Evolutionary conservation across 164 flowering plant species (phyloP).

Genomic region (Cinnamomum micranthum): DNA sequence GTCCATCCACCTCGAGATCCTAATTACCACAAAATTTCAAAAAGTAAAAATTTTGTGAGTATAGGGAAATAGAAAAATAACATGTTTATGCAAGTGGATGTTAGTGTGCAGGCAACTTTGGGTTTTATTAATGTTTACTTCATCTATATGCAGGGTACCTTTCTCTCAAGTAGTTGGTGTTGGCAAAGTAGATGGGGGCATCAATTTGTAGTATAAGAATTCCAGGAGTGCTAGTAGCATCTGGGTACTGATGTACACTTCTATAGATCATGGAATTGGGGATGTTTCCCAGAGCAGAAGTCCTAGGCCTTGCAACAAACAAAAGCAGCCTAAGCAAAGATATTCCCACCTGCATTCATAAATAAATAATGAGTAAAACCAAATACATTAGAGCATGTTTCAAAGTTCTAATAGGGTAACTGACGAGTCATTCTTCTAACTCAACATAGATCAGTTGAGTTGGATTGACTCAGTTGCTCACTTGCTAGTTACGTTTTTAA

Average conservation of each 20-base stretch:
- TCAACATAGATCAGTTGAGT: too few species aligned
- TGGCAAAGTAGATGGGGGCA: slow-evolving; percentile 71
- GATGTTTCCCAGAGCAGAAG: slow-evolving; percentile 47
- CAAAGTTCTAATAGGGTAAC: too few species aligned
- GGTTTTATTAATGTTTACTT: too few species aligned
- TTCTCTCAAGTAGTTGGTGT: slow-evolving; percentile 63
- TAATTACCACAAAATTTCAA: background rate
- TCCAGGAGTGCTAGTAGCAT: slow-evolving; percentile 47
- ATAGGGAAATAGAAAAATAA: too few species aligned
- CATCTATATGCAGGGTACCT: slow-evolving; percentile 32
- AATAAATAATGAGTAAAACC: background rate
- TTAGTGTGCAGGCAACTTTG: too few species aligned
- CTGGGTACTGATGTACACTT: slow-evolving; percentile 54
- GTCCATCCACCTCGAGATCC: slow-evolving; percentile 56
- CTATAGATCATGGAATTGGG: slow-evolving; percentile 50
- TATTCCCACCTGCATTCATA: slow-evolving; percentile 42
- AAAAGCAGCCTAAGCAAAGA: slow-evolving; percentile 53
- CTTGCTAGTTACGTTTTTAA: too few species aligned
- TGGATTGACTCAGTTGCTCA: too few species aligned
- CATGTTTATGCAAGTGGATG: too few species aligned
- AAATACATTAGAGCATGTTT: too few species aligned
- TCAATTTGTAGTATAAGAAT: slow-evolving; percentile 55
- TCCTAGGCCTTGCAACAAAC: slow-evolving; percentile 60
- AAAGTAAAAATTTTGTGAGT: background rate
- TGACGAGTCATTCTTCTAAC: too few species aligned